These are phyloP conservation scores for Porodaedalea pini DNA, from an alignment of 1,284 basidiomycete species.

Conservation along the genomic window DNA sequence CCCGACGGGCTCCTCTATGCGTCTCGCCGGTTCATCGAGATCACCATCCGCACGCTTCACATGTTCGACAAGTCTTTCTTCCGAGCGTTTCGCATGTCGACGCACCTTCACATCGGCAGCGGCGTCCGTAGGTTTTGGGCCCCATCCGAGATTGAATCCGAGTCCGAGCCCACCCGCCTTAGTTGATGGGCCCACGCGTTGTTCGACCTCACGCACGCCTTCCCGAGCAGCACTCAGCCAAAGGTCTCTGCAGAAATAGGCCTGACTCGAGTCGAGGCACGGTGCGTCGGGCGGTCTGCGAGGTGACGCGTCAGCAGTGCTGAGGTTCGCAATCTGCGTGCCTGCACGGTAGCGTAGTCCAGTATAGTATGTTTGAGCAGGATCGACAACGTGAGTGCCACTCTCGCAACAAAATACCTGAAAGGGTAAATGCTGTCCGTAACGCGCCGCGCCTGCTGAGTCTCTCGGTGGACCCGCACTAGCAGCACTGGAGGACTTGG, in stretches of 20 bases:
- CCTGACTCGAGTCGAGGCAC: slow-evolving; percentile 90
- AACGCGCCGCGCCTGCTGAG: slow-evolving; percentile 71
- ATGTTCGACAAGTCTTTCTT: background rate
- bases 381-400: slow-evolving; percentile 92
- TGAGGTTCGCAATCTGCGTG: slow-evolving; percentile 72
- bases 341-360: slow-evolving; percentile 83
- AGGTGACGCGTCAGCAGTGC: slow-evolving; percentile 51
- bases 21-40: background rate
- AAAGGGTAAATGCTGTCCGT: slow-evolving; percentile 88
- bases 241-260: slow-evolving; percentile 93
- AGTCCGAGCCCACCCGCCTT: slow-evolving; percentile 24
- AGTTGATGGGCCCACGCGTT: slow-evolving; percentile 14
- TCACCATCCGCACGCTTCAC: background rate
- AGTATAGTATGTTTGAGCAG: slow-evolving; percentile 87
- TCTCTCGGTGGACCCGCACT: slow-evolving; percentile 90
- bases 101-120: slow-evolving; percentile 21
- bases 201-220: slow-evolving; percentile 49
- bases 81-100: slow-evolving; percentile 14
- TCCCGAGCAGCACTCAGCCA: slow-evolving; percentile 83
- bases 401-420: slow-evolving; percentile 97
- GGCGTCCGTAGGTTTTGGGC: slow-evolving; percentile 16
- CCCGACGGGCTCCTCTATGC: slow-evolving; percentile 30
- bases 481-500: slow-evolving; percentile 87
- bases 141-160: slow-evolving; percentile 20
- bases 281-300: slow-evolving; percentile 70